A percentile compares a stretch with the other conserved stretches of the same genome.
phyloP scores from a whole-genome alignment of 2,329 filamentous ascomycete species.

The Phoma herbarum region DNA sequence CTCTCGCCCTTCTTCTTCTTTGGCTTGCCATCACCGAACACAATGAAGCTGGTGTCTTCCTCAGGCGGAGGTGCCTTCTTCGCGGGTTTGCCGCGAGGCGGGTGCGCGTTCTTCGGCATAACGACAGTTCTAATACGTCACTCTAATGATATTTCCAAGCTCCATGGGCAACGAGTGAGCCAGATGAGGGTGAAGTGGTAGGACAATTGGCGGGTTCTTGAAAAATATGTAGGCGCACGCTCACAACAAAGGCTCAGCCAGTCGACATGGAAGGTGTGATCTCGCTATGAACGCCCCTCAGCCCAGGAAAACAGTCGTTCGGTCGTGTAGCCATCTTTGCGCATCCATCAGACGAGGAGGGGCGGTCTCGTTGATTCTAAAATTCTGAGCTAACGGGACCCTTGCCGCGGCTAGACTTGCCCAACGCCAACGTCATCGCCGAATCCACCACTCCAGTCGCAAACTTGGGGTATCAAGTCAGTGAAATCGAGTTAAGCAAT shows the following conservation, averaged over 20 bases:
- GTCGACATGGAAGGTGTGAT: not conserved
- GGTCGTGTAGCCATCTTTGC: slow-evolving; percentile 20
- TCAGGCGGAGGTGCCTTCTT: slow-evolving; percentile 55
- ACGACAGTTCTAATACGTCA: slow-evolving; percentile 13
- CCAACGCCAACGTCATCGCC: slow-evolving; percentile 13
- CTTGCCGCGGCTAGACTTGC: slow-evolving; percentile 19
- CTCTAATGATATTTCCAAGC: slow-evolving; percentile 2
- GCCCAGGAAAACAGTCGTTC: not conserved
- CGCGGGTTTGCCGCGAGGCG: slow-evolving; percentile 52
- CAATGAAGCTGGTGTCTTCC: slow-evolving; percentile 60
- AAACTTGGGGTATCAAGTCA: not conserved
- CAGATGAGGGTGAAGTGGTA: not conserved
- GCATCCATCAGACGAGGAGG: slow-evolving; percentile 9
- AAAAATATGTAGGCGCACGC: slow-evolving; percentile 28
- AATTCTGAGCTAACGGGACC: slow-evolving; percentile 15
- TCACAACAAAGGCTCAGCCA: slow-evolving; percentile 29
- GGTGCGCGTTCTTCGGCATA: slow-evolving; percentile 62
- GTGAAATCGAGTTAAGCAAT: not conserved
- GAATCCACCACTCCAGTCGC: not conserved
- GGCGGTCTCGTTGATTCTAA: slow-evolving; percentile 19
- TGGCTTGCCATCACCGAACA: slow-evolving; percentile 57
- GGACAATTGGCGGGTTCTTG: slow-evolving; percentile 9
- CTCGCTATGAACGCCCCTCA: not conserved
- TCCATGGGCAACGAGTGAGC: slow-evolving; percentile 20
- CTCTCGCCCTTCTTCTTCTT: slow-evolving; percentile 53